Conservation (phyloP, 2,329 filamentous ascomycete genomes). For the Ramularia endophylla region DNA sequence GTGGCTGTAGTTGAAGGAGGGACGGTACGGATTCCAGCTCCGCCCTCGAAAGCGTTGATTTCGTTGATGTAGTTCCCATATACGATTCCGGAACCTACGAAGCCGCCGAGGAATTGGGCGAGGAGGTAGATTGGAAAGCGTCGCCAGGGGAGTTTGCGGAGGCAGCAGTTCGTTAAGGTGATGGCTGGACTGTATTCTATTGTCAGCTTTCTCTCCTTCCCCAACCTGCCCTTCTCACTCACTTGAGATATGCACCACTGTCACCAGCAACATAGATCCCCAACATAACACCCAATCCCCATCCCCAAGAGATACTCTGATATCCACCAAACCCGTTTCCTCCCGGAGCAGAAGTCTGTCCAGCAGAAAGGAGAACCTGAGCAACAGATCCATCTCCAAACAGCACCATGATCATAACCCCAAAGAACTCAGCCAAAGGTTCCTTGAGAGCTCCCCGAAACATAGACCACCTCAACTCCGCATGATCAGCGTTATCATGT, state of each 20-base stretch:
- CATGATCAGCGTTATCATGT: slow-evolving; percentile 33
- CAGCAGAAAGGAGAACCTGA: slow-evolving; percentile 36
- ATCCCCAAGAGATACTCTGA: slow-evolving; percentile 40
- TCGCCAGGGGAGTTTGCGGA: slow-evolving; percentile 61
- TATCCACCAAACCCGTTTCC: slow-evolving; percentile 39
- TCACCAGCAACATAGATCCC: slow-evolving; percentile 41
- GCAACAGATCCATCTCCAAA: slow-evolving; percentile 42
- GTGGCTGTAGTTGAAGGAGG: slow-evolving; percentile 52
- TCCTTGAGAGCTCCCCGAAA: slow-evolving; percentile 34
- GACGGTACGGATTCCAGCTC: slow-evolving; percentile 55
- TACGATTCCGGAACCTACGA: slow-evolving; percentile 47
- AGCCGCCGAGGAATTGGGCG: slow-evolving; percentile 62
- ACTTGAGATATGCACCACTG: slow-evolving; percentile 39
- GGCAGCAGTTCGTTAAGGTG: slow-evolving; percentile 63
- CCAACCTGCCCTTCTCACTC: not conserved
- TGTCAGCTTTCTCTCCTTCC: not conserved
- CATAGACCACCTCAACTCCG: slow-evolving; percentile 34
- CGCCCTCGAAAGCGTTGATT: slow-evolving; percentile 56
- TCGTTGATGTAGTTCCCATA: slow-evolving; percentile 50
- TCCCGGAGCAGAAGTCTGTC: slow-evolving; percentile 35
- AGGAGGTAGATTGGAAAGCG: slow-evolving; percentile 63
- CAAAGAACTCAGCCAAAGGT: slow-evolving; percentile 42
- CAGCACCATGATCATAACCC: slow-evolving; percentile 37
- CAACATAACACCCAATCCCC: slow-evolving; percentile 60
- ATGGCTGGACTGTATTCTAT: slow-evolving; percentile 54